phyloP scores from a whole-genome alignment of 805 yeast genomes.

The Millerozyma miso region DNA sequence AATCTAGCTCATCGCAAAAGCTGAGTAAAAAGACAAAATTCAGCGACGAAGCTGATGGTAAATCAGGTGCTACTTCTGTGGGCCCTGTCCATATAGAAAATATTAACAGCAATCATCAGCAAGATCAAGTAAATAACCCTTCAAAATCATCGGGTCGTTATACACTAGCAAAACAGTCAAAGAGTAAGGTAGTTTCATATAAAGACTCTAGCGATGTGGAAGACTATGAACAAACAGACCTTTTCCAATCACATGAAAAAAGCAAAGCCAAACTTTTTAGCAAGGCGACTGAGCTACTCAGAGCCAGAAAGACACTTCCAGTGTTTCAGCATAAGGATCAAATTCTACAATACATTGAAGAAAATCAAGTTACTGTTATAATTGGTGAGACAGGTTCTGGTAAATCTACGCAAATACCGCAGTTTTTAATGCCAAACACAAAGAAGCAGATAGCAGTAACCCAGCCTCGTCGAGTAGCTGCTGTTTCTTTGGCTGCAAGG shows the following conservation, averaged over 20 bases:
- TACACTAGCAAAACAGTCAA: background rate
- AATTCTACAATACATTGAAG: conserved; percentile 50
- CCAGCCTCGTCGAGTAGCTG: conserved; percentile 97
- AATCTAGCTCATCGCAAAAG: conserved; percentile 7
- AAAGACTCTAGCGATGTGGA: conserved; percentile 27
- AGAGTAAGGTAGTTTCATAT: conserved; percentile 21
- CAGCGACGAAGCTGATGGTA: conserved; percentile 9
- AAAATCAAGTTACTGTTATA: conserved; percentile 67
- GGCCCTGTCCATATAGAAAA: too few relatives aligned
- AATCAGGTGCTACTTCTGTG: background rate
- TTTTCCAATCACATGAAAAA: conserved; percentile 2
- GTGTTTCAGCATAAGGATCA: conserved; percentile 68
- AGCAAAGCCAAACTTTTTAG: conserved; percentile 23
- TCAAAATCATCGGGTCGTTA: too few relatives aligned
- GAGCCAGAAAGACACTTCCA: conserved; percentile 60
- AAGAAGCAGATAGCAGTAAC: conserved; percentile 77
- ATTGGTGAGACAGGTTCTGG: conserved; percentile 99
- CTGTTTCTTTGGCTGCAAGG: conserved; percentile 87
- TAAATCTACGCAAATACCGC: conserved; percentile 96
- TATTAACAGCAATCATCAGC: too few relatives aligned
- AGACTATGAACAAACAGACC: conserved; percentile 7
- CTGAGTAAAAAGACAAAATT: conserved; percentile 23
- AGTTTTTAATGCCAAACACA: conserved; percentile 60
- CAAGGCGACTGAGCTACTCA: conserved; percentile 44
- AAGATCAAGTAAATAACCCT: too few relatives aligned